These are phyloP conservation scores for Taphrina wiesneri DNA, from an alignment of 1,139 yeast genomes.

Conservation along the genomic window DNA sequence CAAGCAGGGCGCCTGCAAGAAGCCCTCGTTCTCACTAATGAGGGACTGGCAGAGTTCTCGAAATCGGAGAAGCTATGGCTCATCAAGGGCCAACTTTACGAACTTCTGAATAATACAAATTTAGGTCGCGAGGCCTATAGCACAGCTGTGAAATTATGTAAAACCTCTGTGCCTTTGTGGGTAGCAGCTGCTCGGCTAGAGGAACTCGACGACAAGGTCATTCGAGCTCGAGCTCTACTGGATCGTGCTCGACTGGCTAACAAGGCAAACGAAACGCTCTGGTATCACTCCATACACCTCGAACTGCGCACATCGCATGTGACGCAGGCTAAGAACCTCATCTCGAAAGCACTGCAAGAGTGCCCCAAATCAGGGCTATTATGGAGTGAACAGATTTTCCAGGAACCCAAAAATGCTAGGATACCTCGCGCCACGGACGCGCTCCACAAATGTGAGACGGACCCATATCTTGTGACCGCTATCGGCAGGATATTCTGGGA, in stretches of 20 bases:
- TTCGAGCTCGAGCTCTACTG: conserved; percentile 69
- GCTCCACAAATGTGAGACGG: conserved; percentile 62
- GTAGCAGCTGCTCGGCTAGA: conserved; percentile 56
- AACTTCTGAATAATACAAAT: conserved; percentile 44
- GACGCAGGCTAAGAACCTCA: conserved; percentile 57
- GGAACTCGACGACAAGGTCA: conserved; percentile 49
- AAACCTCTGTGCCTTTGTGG: conserved; percentile 58
- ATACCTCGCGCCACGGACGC: conserved; percentile 74
- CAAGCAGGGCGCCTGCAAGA: conserved; percentile 43
- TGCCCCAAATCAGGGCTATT: conserved; percentile 61
- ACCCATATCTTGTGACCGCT: conserved; percentile 58
- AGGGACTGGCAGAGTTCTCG: conserved; percentile 55
- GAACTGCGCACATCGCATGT: conserved; percentile 57
- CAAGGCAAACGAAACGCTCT: conserved; percentile 55
- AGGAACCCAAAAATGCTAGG: conserved; percentile 55
- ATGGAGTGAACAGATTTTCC: conserved; percentile 62
- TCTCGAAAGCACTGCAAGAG: conserved; percentile 61
- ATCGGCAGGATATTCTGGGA: conserved; percentile 72
- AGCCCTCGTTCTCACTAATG: conserved; percentile 50
- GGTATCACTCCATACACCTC: conserved; percentile 60
- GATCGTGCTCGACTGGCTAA: conserved; percentile 65
- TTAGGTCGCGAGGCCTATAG: conserved; percentile 56
- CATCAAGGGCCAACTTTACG: conserved; percentile 60
- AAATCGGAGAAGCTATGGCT: conserved; percentile 55
- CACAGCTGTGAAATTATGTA: conserved; percentile 55